A percentile compares a stretch with the other conserved stretches of the same genome.
Evolutionary conservation across 257 asterid species (phyloP).

Genomic region (Ilex aquifolium): DNA sequence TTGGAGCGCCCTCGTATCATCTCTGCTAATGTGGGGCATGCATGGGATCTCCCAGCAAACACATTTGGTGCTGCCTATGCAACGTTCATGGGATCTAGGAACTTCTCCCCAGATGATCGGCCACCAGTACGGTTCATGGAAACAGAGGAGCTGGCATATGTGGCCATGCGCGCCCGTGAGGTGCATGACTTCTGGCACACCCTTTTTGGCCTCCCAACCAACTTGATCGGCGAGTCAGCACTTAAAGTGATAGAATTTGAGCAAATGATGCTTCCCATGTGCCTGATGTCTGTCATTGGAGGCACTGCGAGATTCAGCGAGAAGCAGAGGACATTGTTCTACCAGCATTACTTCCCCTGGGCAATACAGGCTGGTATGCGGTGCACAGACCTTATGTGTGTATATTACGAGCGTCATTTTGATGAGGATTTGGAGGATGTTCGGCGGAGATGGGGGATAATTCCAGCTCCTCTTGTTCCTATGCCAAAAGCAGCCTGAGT

Average conservation of each 20-base stretch:
- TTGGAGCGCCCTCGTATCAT: conserved; percentile 84
- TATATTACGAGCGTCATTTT: conserved; percentile 84
- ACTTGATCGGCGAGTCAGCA: conserved; percentile 88
- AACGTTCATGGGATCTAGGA: conserved; percentile 87
- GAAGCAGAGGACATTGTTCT: conserved; percentile 69
- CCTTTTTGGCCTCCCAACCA: conserved; percentile 80
- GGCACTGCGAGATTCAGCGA: conserved; percentile 79
- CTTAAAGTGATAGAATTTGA: conserved; percentile 87
- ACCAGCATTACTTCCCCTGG: conserved; percentile 95
- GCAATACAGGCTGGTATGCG: conserved; percentile 74
- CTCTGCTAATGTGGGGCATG: conserved; percentile 73
- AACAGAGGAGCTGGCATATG: conserved; percentile 81
- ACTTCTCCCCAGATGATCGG: conserved; percentile 90
- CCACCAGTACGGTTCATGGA: conserved; percentile 99
- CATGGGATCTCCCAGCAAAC: conserved; percentile 89
- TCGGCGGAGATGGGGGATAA: conserved; percentile 70
- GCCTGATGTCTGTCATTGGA: conserved; percentile 76
- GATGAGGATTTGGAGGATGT: conserved; percentile 81
- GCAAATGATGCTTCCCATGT: conserved; percentile 96
- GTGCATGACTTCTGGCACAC: conserved; percentile 98
- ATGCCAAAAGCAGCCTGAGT: conserved; percentile 23
- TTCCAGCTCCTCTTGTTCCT: conserved; percentile 64
- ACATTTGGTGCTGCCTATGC: conserved; percentile 98
- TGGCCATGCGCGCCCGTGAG: conserved; percentile 95
- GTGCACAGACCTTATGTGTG: conserved; percentile 76